A percentile compares a stretch with the other conserved stretches of the same genome.
Evolutionary conservation across 2,329 filamentous ascomycete genomes (phyloP).

Genomic region (Thelonectria olida): DNA sequence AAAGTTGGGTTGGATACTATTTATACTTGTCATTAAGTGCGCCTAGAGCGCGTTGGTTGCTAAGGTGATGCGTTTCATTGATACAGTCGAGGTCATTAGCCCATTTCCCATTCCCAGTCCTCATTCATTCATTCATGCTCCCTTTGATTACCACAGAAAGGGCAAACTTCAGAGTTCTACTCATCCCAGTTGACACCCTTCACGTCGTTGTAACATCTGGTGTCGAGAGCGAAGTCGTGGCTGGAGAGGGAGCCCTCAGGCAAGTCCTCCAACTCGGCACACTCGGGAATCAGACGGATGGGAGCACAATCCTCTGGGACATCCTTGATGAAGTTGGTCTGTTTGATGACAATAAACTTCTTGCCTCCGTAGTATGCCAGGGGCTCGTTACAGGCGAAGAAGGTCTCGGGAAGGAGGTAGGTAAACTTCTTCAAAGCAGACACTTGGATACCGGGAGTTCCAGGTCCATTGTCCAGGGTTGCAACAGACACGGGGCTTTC

Average conservation of each 20-base stretch:
- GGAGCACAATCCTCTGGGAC: constrained; percentile 50
- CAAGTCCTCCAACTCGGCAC: constrained; percentile 48
- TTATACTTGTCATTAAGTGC: constrained; percentile 11
- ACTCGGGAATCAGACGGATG: constrained; percentile 55
- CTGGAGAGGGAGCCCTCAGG: constrained; percentile 47
- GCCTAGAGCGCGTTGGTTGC: not conserved
- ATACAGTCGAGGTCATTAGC: not conserved
- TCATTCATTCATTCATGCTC: not conserved
- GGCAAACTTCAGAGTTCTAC: constrained; percentile 33
- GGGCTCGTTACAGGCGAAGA: constrained; percentile 53
- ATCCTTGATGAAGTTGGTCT: constrained; percentile 42
- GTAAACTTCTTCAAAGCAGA: constrained; percentile 34
- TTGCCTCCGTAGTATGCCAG: constrained; percentile 52
- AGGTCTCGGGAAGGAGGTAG: constrained; percentile 47
- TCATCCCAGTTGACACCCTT: constrained; percentile 38
- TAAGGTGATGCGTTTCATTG: constrained; percentile 10
- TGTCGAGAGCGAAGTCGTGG: constrained; percentile 50
- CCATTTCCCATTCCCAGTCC: not conserved
- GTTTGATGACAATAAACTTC: constrained; percentile 51
- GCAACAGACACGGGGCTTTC: constrained; percentile 44
- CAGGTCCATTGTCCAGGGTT: constrained; percentile 46
- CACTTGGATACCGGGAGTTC: constrained; percentile 48
- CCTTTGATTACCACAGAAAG: too few species aligned
- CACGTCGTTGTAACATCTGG: constrained; percentile 54
- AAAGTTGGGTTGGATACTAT: not conserved